A percentile compares a stretch with the other conserved stretches of the same genome.
Evolutionary conservation across 163 green algal genomes (phyloP).

Genomic region (Scenedesmus sp.): DNA sequence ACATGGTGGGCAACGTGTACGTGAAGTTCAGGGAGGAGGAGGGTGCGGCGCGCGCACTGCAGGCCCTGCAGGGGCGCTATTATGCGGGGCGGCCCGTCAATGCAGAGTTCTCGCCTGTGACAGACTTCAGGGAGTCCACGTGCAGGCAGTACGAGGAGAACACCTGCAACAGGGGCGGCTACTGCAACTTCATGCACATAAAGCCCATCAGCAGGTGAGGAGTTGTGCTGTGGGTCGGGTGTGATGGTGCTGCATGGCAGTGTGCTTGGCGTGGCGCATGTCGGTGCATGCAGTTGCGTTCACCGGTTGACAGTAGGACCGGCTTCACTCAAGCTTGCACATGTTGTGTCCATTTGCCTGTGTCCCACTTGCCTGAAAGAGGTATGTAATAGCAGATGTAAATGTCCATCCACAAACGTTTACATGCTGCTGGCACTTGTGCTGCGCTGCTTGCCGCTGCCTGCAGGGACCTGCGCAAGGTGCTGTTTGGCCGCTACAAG

Average conservation of each 20-base stretch:
- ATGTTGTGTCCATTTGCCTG: too few species aligned
- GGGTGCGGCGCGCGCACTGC: constrained; percentile 81
- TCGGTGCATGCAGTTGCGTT: too few species aligned
- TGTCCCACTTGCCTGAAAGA: too few species aligned
- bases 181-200: constrained; percentile 99
- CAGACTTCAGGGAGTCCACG: constrained; percentile 98
- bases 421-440: neutral
- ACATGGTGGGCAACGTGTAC: constrained; percentile 96
- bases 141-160: constrained; percentile 99
- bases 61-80: constrained; percentile 87
- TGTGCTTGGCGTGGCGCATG: neutral
- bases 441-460: neutral
- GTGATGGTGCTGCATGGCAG: too few species aligned
- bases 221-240: neutral
- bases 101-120: constrained; percentile 98
- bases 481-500: constrained; percentile 94
- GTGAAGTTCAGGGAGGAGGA: constrained; percentile 94
- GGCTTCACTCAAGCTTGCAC: too few species aligned
- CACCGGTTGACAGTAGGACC: too few species aligned
- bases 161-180: constrained; percentile 95
- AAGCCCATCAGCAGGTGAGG: constrained; percentile 88
- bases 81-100: constrained; percentile 95
- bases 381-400: too few species aligned
- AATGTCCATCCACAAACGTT: too few species aligned
- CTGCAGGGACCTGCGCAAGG: constrained; percentile 84